These are phyloP conservation scores for Ceratobasidium sp. DNA, from an alignment of 1,284 basidiomycete genomes.

Conservation along the genomic window DNA sequence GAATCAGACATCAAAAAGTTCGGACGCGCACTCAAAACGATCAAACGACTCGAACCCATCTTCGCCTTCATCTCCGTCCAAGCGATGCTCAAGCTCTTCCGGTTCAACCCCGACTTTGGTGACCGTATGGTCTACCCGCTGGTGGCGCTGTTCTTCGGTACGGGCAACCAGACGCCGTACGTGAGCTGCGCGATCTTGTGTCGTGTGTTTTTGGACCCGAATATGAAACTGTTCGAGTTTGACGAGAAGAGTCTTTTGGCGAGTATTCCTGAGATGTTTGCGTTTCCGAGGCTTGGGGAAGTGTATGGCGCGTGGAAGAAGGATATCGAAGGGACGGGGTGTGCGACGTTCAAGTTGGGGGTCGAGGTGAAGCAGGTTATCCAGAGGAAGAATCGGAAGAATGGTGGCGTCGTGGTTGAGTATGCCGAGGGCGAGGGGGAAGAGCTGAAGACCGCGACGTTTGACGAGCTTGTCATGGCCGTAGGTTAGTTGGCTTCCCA, in stretches of 20 bases:
- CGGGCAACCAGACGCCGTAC: conserved; percentile 73
- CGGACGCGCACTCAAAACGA: conserved; percentile 65
- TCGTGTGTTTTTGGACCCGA: conserved; percentile 70
- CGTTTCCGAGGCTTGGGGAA: conserved; percentile 41
- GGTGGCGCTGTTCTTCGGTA: conserved; percentile 69
- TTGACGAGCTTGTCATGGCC: conserved; percentile 38
- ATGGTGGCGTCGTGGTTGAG: conserved; percentile 48
- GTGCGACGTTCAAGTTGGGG: conserved; percentile 61
- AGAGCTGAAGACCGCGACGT: conserved; percentile 46
- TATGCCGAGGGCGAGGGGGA: conserved; percentile 52
- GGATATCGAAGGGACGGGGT: conserved; percentile 61
- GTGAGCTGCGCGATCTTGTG: conserved; percentile 70
- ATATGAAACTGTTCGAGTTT: conserved; percentile 61
- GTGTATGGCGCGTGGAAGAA: conserved; percentile 59
- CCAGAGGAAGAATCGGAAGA: conserved; percentile 51
- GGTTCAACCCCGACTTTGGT: conserved; percentile 66
- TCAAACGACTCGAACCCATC: conserved; percentile 67
- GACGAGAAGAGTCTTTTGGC: conserved; percentile 44
- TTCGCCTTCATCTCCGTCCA: conserved; percentile 73
- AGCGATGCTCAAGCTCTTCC: conserved; percentile 68
- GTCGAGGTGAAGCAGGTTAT: conserved; percentile 62
- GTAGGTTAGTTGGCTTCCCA: background rate
- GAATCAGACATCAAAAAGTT: conserved; percentile 70
- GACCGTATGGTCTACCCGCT: conserved; percentile 71
- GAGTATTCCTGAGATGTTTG: conserved; percentile 46